Base-by-base conservation (phyloP, 2,329 filamentous ascomycete genomes). In the Colletotrichum viniferum region DNA sequence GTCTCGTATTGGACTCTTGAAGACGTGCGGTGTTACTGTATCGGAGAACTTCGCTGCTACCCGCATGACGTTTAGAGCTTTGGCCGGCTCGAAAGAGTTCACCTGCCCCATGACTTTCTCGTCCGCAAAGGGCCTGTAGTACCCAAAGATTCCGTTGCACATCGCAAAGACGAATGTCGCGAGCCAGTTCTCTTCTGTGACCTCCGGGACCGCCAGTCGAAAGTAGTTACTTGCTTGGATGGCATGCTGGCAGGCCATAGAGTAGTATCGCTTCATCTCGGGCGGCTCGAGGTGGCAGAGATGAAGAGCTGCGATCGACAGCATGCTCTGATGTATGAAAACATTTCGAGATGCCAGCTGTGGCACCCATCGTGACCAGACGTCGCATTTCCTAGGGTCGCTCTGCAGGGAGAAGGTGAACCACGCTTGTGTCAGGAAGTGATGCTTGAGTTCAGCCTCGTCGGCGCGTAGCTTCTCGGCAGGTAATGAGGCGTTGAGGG, bases 221-320 rank as follows among this genome's bases (percentile, higher is more conserved):
- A 77, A 77, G 36, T 76, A 76, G 66, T 76, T 76, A 48, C 73
- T 76, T n/a, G 76, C 73, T 21, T 77, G 76, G 5, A 77, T 76
- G 16, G 76, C 74, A 28, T 77, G 74, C 12, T 74, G 66, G 14
- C 74, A 77, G 14, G 76, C 74, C 74, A 77, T 70, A 18, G 76
- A 76, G 36, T 77, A 77, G 63, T 77, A 77, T 34, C 76, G 43
- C 56, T 74, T 76, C n/a, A 63, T 65, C 8, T 77, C 38, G 8
- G 76, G 76, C 21, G 73, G 74, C 30, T 74, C 69, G 18, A 77
- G 76, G 21, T 76, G 74, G 69, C 76, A 77, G 14, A 77, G 65
- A 56, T 77, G 76, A 10, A 77, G 69, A 24, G 76, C 76, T 26
- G 76, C 74, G 16, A 77, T 70, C 28, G 76, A 76, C 9, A 77